These are phyloP conservation scores for Bruguiera sexangula DNA, from an alignment of 345 rosid genomes.

Conservation along the genomic window DNA sequence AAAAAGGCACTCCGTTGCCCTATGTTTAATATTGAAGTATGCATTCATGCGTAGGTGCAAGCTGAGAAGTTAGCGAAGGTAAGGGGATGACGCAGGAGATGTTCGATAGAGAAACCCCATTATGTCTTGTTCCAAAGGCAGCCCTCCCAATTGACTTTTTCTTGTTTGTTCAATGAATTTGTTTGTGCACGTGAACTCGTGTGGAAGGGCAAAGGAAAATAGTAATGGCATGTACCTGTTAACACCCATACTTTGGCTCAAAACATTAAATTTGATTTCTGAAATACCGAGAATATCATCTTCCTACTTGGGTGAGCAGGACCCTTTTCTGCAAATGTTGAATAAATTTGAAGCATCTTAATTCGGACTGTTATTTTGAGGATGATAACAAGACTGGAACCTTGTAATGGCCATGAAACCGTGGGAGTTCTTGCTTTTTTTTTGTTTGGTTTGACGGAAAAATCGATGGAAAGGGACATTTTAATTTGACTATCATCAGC, in stretches of 20 bases:
- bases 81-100: conserved; percentile 16
- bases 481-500: conserved; percentile 16
- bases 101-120: not conserved
- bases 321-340: too few relatives aligned
- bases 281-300: too few relatives aligned
- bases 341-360: too few relatives aligned
- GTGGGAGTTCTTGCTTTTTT: not conserved
- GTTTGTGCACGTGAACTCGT: conserved; percentile 24
- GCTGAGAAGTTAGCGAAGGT: conserved; percentile 13
- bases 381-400: too few relatives aligned
- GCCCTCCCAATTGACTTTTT: conserved; percentile 2
- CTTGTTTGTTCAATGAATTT: conserved; percentile 21
- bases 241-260: too few relatives aligned
- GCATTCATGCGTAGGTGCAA: conserved; percentile 4
- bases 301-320: too few relatives aligned
- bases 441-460: not conserved
- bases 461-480: not conserved
- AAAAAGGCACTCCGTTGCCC: too few relatives aligned
- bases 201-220: not conserved
- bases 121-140: not conserved
- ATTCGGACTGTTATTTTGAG: too few relatives aligned
- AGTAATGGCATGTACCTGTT: not conserved
- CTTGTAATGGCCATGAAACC: not conserved
- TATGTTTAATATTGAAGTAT: too few relatives aligned
- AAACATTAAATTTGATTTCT: too few relatives aligned